Conservation (phyloP, 352 stramenopile species). For the Phytophthora capsici region DNA sequence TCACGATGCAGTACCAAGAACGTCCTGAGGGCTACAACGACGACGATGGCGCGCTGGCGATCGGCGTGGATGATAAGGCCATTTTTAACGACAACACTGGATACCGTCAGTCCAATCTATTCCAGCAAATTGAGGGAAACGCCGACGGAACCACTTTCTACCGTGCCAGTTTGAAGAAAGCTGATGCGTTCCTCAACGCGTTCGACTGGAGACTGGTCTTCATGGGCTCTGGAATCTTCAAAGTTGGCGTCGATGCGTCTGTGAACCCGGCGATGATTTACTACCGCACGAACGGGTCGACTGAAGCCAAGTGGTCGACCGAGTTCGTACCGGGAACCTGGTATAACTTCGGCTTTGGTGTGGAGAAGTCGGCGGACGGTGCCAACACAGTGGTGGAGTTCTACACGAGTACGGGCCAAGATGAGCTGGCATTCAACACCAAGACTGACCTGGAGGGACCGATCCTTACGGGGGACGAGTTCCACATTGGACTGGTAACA, state of each 20-base stretch:
- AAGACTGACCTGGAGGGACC: slow-evolving; percentile 26
- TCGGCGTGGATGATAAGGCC: slow-evolving; percentile 53
- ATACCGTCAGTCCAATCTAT: slow-evolving; percentile 55
- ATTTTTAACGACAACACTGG: slow-evolving; percentile 51
- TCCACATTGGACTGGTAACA: slow-evolving; percentile 54
- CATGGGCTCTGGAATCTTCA: slow-evolving; percentile 49
- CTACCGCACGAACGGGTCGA: slow-evolving; percentile 42
- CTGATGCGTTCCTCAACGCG: slow-evolving; percentile 46
- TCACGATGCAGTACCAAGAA: slow-evolving; percentile 22
- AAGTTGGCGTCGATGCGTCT: slow-evolving; percentile 56
- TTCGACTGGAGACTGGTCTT: slow-evolving; percentile 59
- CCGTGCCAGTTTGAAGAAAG: slow-evolving; percentile 56
- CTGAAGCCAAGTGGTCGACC: slow-evolving; percentile 45
- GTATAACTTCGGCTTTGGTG: slow-evolving; percentile 63
- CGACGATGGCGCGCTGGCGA: slow-evolving; percentile 54
- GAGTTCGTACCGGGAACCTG: slow-evolving; percentile 51
- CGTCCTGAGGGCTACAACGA: not conserved
- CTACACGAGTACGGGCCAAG: slow-evolving; percentile 51
- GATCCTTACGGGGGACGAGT: slow-evolving; percentile 32
- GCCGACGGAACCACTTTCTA: slow-evolving; percentile 47
- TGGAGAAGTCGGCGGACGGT: slow-evolving; percentile 38
- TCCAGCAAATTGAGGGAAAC: slow-evolving; percentile 48
- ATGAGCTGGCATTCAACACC: slow-evolving; percentile 34
- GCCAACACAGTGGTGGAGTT: slow-evolving; percentile 40
- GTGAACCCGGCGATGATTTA: slow-evolving; percentile 46